phyloP scores from a whole-genome alignment of 164 flowering plant species.

The Amborella trichopoda region DNA sequence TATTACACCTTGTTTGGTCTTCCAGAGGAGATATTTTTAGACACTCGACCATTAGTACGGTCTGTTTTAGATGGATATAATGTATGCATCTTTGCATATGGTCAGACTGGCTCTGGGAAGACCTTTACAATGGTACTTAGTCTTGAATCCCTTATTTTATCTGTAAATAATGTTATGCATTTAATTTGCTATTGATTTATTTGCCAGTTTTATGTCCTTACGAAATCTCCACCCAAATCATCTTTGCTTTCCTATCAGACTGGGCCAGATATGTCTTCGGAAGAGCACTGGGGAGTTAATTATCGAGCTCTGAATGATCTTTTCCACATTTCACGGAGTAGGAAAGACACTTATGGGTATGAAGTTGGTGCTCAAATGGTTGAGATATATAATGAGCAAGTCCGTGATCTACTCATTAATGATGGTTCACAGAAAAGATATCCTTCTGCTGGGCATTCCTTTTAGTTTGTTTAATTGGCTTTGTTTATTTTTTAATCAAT shows the following conservation, averaged over 20 bases:
- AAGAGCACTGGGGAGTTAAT: constrained; percentile 71
- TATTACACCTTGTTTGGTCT: too few relatives aligned
- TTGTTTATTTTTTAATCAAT: too few relatives aligned
- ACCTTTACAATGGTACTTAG: constrained; percentile 80
- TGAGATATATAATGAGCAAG: constrained; percentile 95
- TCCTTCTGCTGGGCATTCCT: constrained; percentile 36
- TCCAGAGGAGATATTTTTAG: constrained; percentile 84
- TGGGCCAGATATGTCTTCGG: constrained; percentile 59
- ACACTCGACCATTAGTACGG: constrained; percentile 82
- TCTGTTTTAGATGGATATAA: constrained; percentile 93
- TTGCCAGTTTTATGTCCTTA: not conserved
- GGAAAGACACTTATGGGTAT: constrained; percentile 45
- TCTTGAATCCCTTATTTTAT: constrained; percentile 1
- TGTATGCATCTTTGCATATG: constrained; percentile 96
- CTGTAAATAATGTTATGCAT: not conserved
- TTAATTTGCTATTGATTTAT: not conserved
- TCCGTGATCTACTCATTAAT: constrained; percentile 67
- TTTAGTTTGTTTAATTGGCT: not conserved
- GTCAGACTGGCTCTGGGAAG: constrained; percentile 98
- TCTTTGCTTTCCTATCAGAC: constrained; percentile 25
- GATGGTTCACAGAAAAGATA: constrained; percentile 66
- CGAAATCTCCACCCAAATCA: not conserved
- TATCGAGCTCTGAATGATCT: constrained; percentile 77
- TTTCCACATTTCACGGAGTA: constrained; percentile 52
- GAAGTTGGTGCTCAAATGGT: constrained; percentile 87